These are phyloP conservation scores for Cyberlindnera euphorbiae DNA, from an alignment of 805 yeast genomes.

Conservation along the genomic window DNA sequence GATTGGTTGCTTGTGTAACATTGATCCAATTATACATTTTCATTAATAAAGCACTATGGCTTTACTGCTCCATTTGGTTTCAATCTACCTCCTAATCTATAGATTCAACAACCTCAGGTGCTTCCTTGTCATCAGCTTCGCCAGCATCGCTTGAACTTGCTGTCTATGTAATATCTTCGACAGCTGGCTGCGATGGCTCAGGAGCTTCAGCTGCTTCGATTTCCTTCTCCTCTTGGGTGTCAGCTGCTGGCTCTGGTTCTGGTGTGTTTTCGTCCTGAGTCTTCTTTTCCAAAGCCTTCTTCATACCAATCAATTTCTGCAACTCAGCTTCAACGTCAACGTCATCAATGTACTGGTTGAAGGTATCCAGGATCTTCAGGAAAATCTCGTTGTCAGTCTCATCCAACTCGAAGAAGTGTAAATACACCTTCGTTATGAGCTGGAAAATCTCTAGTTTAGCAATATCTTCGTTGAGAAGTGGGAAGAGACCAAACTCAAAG, in stretches of 20 bases:
- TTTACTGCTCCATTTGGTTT: background rate
- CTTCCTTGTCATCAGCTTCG: background rate
- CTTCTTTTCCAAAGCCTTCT: constrained; percentile 28
- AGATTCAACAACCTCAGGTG: background rate
- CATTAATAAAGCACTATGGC: background rate
- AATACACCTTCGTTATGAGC: constrained; percentile 60
- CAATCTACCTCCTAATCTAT: constrained; percentile 14
- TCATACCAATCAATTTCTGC: constrained; percentile 33
- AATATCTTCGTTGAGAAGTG: constrained; percentile 61
- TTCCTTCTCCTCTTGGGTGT: too few species aligned
- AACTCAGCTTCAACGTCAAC: constrained; percentile 33
- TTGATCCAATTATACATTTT: too few species aligned
- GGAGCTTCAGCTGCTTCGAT: too few species aligned
- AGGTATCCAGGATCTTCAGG: constrained; percentile 33
- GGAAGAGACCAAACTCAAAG: constrained; percentile 71
- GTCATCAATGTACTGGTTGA: constrained; percentile 35
- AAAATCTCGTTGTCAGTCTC: constrained; percentile 34
- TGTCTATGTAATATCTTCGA: too few species aligned
- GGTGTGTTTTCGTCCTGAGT: constrained; percentile 2
- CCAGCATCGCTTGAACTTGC: constrained; percentile 1
- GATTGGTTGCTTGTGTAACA: too few species aligned
- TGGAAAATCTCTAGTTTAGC: constrained; percentile 67
- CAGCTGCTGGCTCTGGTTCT: constrained; percentile 5
- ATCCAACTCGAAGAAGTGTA: constrained; percentile 39
- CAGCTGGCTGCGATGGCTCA: too few species aligned